Evolutionary conservation across 2,329 filamentous ascomycete genomes (phyloP).

Genomic region (Fragosphaeria purpurea): DNA sequence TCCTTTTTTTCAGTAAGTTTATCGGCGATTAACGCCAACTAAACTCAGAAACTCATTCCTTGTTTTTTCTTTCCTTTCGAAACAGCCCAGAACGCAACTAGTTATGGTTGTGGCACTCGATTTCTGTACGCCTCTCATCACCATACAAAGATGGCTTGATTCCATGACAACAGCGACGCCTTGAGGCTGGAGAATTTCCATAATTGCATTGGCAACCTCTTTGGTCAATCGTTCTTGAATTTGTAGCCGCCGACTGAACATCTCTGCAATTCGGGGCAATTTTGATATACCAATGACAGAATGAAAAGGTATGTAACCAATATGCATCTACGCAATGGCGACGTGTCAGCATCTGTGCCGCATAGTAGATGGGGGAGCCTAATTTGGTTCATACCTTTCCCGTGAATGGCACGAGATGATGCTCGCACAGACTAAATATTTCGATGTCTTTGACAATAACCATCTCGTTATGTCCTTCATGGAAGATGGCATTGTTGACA

Average conservation of each 20-base stretch:
- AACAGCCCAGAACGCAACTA: constrained; percentile 94
- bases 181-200: constrained; percentile 85
- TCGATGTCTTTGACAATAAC: constrained; percentile 98
- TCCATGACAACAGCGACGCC: constrained; percentile 98
- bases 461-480: constrained; percentile 93
- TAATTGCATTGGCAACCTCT: constrained; percentile 88
- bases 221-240: constrained; percentile 95
- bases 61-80: constrained; percentile 86
- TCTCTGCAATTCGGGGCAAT: constrained; percentile 87
- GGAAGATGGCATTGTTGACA: constrained; percentile 88
- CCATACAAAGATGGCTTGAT: constrained; percentile 94
- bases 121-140: constrained; percentile 97
- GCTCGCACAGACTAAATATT: constrained; percentile 88
- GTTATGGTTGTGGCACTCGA: constrained; percentile 79
- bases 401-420: constrained; percentile 92
- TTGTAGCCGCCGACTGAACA: constrained; percentile 88
- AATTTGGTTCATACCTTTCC: constrained; percentile 56
- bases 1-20: too few species aligned
- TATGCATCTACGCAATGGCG: constrained; percentile 66
- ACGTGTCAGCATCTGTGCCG: too few species aligned
- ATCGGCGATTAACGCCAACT: constrained; percentile 45
- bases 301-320: constrained; percentile 89
- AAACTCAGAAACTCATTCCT: constrained; percentile 91
- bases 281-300: constrained; percentile 94
- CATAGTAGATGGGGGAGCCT: too few species aligned